phyloP scores from a whole-genome alignment of 192 early-diverging fungal species.

The Podila epigama region DNA sequence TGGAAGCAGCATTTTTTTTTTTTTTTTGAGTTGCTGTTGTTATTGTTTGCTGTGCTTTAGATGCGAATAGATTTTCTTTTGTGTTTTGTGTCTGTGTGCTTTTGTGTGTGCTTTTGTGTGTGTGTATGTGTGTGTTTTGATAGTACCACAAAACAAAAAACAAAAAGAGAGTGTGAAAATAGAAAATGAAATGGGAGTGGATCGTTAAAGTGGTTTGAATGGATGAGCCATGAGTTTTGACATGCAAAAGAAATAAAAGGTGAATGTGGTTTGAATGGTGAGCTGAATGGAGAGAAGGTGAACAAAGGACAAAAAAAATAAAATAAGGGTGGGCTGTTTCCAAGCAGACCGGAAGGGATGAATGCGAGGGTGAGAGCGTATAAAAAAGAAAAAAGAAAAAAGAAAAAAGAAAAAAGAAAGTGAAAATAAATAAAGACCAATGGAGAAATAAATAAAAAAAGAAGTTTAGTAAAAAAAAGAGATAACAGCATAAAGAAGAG shows the following conservation, averaged over 20 bases:
- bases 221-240: background rate
- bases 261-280: background rate
- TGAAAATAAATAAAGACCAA: background rate
- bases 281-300: background rate
- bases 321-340: background rate
- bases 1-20: slow-evolving; percentile 22
- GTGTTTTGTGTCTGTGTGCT: background rate
- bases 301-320: background rate
- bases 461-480: background rate
- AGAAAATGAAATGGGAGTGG: background rate
- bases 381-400: background rate
- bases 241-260: background rate
- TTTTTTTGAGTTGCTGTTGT: background rate
- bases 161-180: background rate
- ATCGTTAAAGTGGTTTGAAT: background rate
- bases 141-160: background rate
- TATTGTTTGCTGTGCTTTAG: background rate
- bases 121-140: background rate
- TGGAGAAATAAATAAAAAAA: background rate
- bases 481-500: too few relatives aligned
- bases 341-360: background rate
- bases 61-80: too few relatives aligned
- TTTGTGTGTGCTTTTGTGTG: background rate
- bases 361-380: background rate
- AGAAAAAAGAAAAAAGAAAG: background rate